Evolutionary conservation across 306 rosid genomes (phyloP).

Genomic region (Astragalus glycyphyllos): DNA sequence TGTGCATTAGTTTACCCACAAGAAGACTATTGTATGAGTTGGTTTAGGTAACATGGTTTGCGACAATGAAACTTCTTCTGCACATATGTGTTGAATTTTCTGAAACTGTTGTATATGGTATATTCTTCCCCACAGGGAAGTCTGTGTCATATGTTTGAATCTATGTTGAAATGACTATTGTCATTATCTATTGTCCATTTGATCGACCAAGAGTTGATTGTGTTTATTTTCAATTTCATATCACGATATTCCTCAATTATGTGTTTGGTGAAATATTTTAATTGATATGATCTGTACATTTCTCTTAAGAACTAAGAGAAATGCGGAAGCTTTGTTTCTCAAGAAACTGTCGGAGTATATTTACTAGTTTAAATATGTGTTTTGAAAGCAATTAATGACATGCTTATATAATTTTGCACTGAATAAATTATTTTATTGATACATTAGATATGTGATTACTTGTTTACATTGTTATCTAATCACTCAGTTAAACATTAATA

Average conservation of each 20-base stretch:
- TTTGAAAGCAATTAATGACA: neutral
- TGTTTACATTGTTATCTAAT: neutral
- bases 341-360: neutral
- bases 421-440: neutral
- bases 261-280: neutral
- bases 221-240: neutral
- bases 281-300: neutral
- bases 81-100: neutral
- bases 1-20: neutral
- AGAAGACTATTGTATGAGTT: neutral
- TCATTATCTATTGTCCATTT: neutral
- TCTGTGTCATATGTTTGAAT: too few relatives aligned
- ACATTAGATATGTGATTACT: neutral
- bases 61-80: neutral
- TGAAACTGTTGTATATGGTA: neutral
- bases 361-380: neutral
- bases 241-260: neutral
- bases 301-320: neutral
- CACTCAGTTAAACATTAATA: neutral
- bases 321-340: neutral
- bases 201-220: neutral
- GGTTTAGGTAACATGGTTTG: neutral
- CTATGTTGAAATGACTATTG: too few relatives aligned
- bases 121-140: neutral
- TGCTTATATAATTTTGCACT: neutral